phyloP scores from a whole-genome alignment of 371 early-diverging fungal genomes.

The Umbelopsis sp. region DNA sequence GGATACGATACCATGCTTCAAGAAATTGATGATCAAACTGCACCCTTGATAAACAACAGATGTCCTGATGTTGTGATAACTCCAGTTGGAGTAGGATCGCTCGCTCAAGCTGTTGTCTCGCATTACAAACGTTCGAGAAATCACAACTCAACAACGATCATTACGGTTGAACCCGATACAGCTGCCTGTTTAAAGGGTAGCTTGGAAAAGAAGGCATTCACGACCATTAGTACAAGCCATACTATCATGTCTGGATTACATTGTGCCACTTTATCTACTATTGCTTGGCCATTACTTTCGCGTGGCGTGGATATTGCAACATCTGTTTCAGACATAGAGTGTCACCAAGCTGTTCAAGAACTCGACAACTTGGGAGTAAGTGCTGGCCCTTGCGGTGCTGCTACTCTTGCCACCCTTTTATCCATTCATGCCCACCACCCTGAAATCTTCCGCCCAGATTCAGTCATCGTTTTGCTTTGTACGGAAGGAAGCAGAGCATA shows the following conservation, averaged over 20 bases:
- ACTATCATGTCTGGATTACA: background rate
- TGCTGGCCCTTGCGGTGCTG: background rate
- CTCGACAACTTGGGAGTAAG: background rate
- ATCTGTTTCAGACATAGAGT: background rate
- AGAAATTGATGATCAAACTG: background rate
- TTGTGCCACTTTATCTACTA: background rate
- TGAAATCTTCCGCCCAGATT: background rate
- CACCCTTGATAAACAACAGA: background rate
- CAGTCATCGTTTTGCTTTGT: background rate
- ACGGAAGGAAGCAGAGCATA: background rate
- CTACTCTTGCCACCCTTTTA: background rate
- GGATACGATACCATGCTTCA: background rate
- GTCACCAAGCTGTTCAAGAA: background rate
- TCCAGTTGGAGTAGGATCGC: background rate
- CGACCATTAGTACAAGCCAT: background rate
- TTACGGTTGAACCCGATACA: background rate
- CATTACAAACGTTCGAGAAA: background rate
- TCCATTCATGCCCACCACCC: background rate
- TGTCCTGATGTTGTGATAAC: background rate
- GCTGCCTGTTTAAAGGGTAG: background rate
- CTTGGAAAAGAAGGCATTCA: background rate
- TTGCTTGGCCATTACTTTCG: background rate
- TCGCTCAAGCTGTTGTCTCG: background rate
- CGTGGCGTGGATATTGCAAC: background rate
- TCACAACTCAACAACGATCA: background rate